Base-by-base conservation (phyloP, 2,329 filamentous ascomycete species). In the Trichocomaceae sp. region DNA sequence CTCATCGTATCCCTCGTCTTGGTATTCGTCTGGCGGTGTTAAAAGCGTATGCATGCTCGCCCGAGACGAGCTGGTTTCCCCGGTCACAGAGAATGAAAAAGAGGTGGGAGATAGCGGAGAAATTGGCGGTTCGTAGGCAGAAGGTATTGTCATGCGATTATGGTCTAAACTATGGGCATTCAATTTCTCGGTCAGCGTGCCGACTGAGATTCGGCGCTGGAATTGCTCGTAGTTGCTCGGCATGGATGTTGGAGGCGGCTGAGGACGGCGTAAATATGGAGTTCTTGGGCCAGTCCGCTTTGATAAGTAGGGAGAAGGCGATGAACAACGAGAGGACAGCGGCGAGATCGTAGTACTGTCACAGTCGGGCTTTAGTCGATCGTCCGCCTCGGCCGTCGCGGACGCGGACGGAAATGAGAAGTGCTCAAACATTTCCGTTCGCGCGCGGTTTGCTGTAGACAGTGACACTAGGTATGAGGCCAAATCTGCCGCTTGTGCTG, bases 311-410 rank as follows among this genome's bases (percentile, higher is more conserved):
- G 60, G 60, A n/a, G 66, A 65, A n/a, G 71, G 72, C n/a, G 71
- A 74, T 2, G 71, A 69, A 58, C 70, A 74, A 20, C 70, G 71
- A 12, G 72, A 74, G 13, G 71, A 74, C 39, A 74, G 59, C 6
- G 72, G 72, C 12, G 72, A 74, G 50, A 74, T 66, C 46, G 72
- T 53, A 7, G 63, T 58, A 58, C 69, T 69, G 54, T 72, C 70
- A 48, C 65, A 65, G 54, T 72, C 71, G 45, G 65, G 57, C 63
- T 69, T 69, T 33, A 65, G 62, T 47, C 66, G 64, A 50, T 69
- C 67, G 35, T 72, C 67, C 44, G 59, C 62, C 54, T 70, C 68
- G n/a, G 65, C 47, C 9, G 63, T 56, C 20, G 64, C 68, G 19
- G 68, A 69, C 10, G 70, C 65, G 35, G 70, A 68, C 10, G 69